These are phyloP conservation scores for Phytophthora quininea DNA, from an alignment of 352 stramenopile species.

Conservation along the genomic window DNA sequence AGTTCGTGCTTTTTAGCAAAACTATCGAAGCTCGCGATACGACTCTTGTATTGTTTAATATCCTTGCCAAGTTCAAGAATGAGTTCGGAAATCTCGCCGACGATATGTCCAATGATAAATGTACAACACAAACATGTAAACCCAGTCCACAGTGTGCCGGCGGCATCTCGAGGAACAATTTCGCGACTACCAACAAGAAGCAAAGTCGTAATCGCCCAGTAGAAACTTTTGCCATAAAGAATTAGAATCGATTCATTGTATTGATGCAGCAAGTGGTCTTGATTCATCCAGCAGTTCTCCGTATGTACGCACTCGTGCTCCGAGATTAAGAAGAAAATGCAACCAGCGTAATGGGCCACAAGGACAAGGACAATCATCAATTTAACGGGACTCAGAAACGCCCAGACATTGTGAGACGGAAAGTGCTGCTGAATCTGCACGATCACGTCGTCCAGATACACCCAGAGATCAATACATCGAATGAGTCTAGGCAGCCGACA, in stretches of 20 bases:
- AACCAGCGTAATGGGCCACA: constrained; percentile 53
- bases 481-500: constrained; percentile 44
- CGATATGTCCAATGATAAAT: not conserved
- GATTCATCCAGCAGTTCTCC: constrained; percentile 49
- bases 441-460: constrained; percentile 56
- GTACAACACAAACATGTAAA: not conserved
- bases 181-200: not conserved
- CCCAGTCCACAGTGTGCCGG: not conserved
- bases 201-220: not conserved
- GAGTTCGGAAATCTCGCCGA: not conserved
- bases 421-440: constrained; percentile 62
- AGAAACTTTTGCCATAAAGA: not conserved
- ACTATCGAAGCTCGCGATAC: not conserved
- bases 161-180: not conserved
- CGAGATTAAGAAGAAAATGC: constrained; percentile 68
- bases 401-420: constrained; percentile 56
- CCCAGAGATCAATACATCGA: constrained; percentile 49
- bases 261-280: constrained; percentile 22
- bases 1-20: not conserved
- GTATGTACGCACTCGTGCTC: constrained; percentile 46
- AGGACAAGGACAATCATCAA: constrained; percentile 61
- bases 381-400: constrained; percentile 63
- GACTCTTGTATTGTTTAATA: not conserved
- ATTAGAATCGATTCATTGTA: not conserved
- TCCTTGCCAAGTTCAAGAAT: not conserved